Percentiles rank a stretch among this genome's conserved stretches.
phyloP scores from a whole-genome alignment of 1,284 basidiomycete species.

The Apiotrichum laibachii region DNA sequence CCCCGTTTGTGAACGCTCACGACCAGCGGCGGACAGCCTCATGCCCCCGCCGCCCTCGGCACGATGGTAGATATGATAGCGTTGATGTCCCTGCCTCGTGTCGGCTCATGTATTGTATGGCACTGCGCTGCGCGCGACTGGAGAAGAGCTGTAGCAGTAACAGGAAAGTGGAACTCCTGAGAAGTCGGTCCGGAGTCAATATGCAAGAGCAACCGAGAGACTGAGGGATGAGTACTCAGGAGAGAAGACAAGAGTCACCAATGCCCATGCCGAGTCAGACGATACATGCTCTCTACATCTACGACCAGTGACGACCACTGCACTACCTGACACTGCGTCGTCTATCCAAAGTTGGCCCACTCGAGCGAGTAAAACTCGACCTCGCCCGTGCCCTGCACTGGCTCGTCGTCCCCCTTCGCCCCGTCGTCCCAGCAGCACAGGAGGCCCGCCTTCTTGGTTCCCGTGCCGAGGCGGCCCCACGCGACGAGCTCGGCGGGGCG shows the following conservation, averaged over 20 bases:
- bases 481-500: slow-evolving; percentile 90
- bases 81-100: background rate
- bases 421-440: slow-evolving; percentile 79
- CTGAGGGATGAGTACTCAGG: no score
- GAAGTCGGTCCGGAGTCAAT: background rate
- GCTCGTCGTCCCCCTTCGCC: slow-evolving; percentile 6
- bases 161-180: background rate
- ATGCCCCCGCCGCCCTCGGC: background rate
- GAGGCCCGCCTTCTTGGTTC: slow-evolving; percentile 94
- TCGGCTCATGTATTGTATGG: slow-evolving; percentile 8
- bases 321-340: no score
- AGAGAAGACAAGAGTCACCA: no score
- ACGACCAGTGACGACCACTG: no score
- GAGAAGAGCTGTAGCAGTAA: background rate
- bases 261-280: no score
- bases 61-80: no score
- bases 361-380: slow-evolving; percentile 74
- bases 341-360: slow-evolving; percentile 84
- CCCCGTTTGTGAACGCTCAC: slow-evolving; percentile 4
- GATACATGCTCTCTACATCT: no score
- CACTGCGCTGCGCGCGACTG: background rate
- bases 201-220: no score
- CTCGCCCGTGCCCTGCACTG: slow-evolving; percentile 16
- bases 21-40: background rate
- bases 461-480: slow-evolving; percentile 91